Evolutionary conservation across 805 yeast genomes (phyloP).

Genomic region (Metschnikowia rubicola): DNA sequence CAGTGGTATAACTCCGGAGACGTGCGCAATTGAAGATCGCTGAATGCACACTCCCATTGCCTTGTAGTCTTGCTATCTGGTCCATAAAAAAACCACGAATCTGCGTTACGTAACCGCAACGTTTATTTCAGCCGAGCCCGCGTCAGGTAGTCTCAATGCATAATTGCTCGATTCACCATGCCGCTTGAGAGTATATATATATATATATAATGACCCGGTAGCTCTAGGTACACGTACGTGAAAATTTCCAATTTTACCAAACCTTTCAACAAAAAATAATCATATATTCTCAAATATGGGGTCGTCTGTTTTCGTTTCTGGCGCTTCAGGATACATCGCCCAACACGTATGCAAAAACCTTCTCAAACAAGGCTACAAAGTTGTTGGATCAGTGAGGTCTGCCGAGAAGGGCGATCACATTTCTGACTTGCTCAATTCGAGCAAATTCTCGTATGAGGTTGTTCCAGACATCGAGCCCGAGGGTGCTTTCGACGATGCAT

Average conservation of each 20-base stretch:
- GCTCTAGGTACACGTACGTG: too few relatives aligned
- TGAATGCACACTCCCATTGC: too few relatives aligned
- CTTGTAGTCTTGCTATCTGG: too few relatives aligned
- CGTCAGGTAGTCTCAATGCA: too few relatives aligned
- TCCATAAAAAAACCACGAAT: too few relatives aligned
- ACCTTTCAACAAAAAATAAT: not conserved
- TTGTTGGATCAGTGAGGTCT: slow-evolving; percentile 28
- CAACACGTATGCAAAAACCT: slow-evolving; percentile 23
- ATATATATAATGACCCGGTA: too few relatives aligned
- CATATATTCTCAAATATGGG: not conserved
- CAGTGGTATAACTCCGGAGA: too few relatives aligned
- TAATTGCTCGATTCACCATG: too few relatives aligned
- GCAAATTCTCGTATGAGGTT: slow-evolving; percentile 40
- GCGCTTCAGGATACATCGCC: slow-evolving; percentile 35
- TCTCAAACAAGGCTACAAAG: slow-evolving; percentile 21
- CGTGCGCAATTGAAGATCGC: too few relatives aligned
- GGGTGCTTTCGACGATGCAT: slow-evolving; percentile 45
- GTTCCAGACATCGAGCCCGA: slow-evolving; percentile 45
- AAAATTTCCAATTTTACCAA: not conserved
- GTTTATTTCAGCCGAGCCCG: too few relatives aligned
- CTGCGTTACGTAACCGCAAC: too few relatives aligned
- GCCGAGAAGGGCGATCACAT: slow-evolving; percentile 20
- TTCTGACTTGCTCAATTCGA: slow-evolving; percentile 26
- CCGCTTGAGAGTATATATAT: too few relatives aligned
- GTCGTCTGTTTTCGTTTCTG: slow-evolving; percentile 26